A percentile compares a stretch with the other conserved stretches of the same genome.
These are phyloP conservation scores for Colletotrichum coccodes DNA, from an alignment of 2,329 filamentous ascomycete genomes.

Conservation along the genomic window DNA sequence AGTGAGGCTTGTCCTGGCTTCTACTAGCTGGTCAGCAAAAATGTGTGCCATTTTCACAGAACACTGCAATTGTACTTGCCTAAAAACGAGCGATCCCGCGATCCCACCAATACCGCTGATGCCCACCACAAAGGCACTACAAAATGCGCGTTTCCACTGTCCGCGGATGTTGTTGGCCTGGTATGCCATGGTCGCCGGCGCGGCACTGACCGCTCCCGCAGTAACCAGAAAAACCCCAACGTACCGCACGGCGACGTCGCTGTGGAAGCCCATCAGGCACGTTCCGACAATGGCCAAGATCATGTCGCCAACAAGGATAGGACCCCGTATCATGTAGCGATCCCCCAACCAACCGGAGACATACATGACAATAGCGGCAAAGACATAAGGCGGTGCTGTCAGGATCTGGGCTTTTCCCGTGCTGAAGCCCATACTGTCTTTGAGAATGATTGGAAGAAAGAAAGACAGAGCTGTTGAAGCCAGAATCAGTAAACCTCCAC, in stretches of 20 bases:
- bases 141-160: conserved; percentile 35
- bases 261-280: conserved; percentile 68
- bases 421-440: conserved; percentile 41
- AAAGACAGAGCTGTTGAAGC: conserved; percentile 57
- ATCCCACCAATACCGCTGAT: conserved; percentile 32
- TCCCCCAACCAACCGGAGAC: conserved; percentile 73
- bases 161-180: conserved; percentile 35
- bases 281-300: conserved; percentile 73
- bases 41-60: not conserved
- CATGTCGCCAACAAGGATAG: conserved; percentile 72
- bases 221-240: conserved; percentile 69
- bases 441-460: conserved; percentile 68
- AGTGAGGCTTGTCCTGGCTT: conserved; percentile 22
- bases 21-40: not conserved
- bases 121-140: conserved; percentile 27
- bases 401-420: conserved; percentile 59
- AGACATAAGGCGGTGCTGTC: conserved; percentile 67
- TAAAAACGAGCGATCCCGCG: conserved; percentile 33
- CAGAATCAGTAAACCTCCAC: conserved; percentile 40
- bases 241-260: conserved; percentile 68
- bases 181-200: conserved; percentile 26
- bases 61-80: not conserved
- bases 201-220: conserved; percentile 22
- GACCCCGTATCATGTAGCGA: conserved; percentile 68
- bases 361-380: conserved; percentile 71